A percentile compares a stretch with the other conserved stretches of the same genome.
phyloP scores from a whole-genome alignment of 306 rosid species.

The Styphnolobium japonicum region DNA sequence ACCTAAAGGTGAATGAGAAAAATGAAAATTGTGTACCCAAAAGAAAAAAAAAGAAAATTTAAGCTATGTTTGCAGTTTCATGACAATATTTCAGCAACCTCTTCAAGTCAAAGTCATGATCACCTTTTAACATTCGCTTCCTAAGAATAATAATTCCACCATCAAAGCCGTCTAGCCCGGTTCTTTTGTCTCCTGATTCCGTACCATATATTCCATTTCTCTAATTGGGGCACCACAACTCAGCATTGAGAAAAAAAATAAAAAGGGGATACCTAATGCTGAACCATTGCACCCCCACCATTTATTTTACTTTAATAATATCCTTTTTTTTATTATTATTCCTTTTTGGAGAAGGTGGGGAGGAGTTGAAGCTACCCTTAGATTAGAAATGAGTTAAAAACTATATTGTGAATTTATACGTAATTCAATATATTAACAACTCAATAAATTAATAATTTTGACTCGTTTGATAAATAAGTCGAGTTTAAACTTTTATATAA shows the following conservation, averaged over 20 bases:
- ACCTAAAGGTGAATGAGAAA: neutral
- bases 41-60: too few relatives aligned
- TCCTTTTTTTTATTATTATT: neutral
- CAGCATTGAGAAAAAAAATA: neutral
- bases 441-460: too few relatives aligned
- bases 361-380: neutral
- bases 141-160: neutral
- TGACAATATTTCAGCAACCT: neutral
- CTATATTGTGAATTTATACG: too few relatives aligned
- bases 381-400: too few relatives aligned
- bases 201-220: neutral
- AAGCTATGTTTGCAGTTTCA: slow-evolving; percentile 3
- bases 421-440: too few relatives aligned
- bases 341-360: too few relatives aligned
- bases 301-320: neutral
- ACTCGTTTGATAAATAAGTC: too few relatives aligned
- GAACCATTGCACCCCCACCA: neutral
- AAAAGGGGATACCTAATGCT: neutral
- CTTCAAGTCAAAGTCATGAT: slow-evolving; percentile 20
- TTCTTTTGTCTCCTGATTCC: slow-evolving; percentile 36
- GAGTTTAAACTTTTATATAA: too few relatives aligned
- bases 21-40: too few relatives aligned
- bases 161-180: slow-evolving; percentile 34
- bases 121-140: neutral
- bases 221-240: neutral